Percentiles rank a stretch among this genome's conserved stretches.
These are phyloP conservation scores for Nymphaea colorata DNA, from an alignment of 164 flowering plant genomes.

Conservation along the genomic window DNA sequence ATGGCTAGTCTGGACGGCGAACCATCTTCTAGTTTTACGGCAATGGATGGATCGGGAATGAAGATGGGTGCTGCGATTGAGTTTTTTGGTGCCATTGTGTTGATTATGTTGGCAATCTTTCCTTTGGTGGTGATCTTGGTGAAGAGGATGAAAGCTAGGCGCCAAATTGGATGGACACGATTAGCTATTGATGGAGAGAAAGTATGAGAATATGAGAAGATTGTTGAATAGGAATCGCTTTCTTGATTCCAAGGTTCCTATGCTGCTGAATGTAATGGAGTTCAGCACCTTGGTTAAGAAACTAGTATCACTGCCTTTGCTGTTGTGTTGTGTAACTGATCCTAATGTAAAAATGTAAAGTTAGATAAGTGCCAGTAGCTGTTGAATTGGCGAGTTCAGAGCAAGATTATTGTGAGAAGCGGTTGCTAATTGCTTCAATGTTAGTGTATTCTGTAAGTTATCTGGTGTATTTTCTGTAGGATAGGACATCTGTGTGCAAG, in stretches of 20 bases:
- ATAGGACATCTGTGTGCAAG: too few species aligned
- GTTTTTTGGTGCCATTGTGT: neutral
- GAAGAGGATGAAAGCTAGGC: neutral
- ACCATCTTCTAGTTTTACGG: neutral
- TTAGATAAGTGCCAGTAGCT: neutral
- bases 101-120: neutral
- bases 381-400: neutral
- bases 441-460: too few species aligned
- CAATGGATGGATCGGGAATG: neutral
- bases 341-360: neutral
- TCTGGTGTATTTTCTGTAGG: too few species aligned
- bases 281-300: neutral
- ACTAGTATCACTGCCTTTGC: neutral
- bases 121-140: neutral
- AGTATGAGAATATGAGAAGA: neutral
- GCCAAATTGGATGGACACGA: neutral
- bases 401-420: too few species aligned
- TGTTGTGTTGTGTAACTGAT: too few species aligned
- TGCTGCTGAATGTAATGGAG: neutral
- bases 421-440: too few species aligned
- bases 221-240: neutral
- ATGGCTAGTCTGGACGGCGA: neutral
- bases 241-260: neutral
- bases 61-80: neutral
- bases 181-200: neutral